These are phyloP conservation scores for Calonectria crousiana DNA, from an alignment of 2,329 filamentous ascomycete species.

Conservation along the genomic window DNA sequence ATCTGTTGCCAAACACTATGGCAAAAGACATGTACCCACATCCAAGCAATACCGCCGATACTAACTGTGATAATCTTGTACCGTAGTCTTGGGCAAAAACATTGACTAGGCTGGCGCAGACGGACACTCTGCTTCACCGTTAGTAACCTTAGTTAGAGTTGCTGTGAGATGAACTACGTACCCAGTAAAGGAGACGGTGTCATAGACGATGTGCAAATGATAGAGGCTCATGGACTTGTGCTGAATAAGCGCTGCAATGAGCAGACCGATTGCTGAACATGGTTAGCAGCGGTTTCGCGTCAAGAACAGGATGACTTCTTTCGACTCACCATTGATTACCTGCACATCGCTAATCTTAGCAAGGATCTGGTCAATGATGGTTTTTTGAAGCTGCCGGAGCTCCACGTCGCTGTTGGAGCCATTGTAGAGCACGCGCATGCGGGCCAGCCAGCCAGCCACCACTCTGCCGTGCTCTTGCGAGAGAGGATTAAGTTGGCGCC, in stretches of 20 bases:
- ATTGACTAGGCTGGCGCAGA: background rate
- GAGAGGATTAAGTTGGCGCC: background rate
- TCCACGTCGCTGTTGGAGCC: background rate
- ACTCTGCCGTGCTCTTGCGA: background rate
- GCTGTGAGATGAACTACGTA: background rate
- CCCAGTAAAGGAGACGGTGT: background rate
- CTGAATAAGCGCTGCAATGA: background rate
- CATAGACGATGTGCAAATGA: background rate
- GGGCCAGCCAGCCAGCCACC: background rate
- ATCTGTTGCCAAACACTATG: background rate
- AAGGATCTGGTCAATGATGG: background rate
- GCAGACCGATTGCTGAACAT: background rate
- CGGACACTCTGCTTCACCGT: background rate
- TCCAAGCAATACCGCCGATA: background rate
- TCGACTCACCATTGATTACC: background rate
- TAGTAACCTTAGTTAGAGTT: background rate
- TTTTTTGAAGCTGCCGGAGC: background rate
- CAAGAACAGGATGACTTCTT: background rate
- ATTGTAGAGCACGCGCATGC: background rate
- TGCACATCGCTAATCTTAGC: background rate
- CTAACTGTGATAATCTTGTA: background rate
- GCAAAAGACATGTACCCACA: background rate
- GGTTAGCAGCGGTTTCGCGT: background rate
- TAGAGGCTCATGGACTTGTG: background rate
- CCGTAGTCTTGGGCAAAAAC: background rate